Evolutionary conservation across 1,284 basidiomycete genomes (phyloP), one percentile per base, ranked within the genome.

Genomic region (Cutaneotrichosporon arboriforme): DNA sequence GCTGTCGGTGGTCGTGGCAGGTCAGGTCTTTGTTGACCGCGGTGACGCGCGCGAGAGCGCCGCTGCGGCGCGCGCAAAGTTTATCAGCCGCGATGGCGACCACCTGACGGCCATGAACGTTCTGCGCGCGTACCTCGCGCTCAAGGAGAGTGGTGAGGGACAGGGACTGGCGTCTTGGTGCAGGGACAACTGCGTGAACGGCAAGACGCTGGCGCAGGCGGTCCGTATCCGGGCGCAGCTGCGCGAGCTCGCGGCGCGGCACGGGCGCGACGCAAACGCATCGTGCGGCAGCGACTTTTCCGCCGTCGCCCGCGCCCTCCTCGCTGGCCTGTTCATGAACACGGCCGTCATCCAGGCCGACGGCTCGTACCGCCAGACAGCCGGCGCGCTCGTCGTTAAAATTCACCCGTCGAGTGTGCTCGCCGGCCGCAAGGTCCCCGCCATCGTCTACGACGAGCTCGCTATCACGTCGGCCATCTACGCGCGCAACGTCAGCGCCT

Each of bases 401-500:
- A 87, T 97, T 34, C 90, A 96, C 68, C 92, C 92, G 0, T 81
- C 85, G 21, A 92, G 89, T 18, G 81, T 83, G 2, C 69, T 96
- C 57, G 82, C 81, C 57, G 84, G 87, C 57, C 88, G 86, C 66
- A 89, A 87, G 68, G 81, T 84, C 1, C 83, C 85, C 0, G 88
- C 85, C 5, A 90, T 97, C 53, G 80, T 96, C 43, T 97, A 88
- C 67, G 86, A 93, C 68, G 92, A 96, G 70, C 77, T 96, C 64
- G 91, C 90, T 18, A 84, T 87, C 67, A 96, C 91, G 20, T 86
- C 83, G 38, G 83, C 85, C 47, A 84, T 88, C 37, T 94, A 91
- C 65, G 91, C 90, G 2, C 84, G 90, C 4, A 87, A 86, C 22
- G 90, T 92, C 7, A 91, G 89, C 0, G 78, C 83, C 0, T 83